phyloP scores from a whole-genome alignment of 768 basidiomycete genomes.

The Boletus rufocinnamomeus region DNA sequence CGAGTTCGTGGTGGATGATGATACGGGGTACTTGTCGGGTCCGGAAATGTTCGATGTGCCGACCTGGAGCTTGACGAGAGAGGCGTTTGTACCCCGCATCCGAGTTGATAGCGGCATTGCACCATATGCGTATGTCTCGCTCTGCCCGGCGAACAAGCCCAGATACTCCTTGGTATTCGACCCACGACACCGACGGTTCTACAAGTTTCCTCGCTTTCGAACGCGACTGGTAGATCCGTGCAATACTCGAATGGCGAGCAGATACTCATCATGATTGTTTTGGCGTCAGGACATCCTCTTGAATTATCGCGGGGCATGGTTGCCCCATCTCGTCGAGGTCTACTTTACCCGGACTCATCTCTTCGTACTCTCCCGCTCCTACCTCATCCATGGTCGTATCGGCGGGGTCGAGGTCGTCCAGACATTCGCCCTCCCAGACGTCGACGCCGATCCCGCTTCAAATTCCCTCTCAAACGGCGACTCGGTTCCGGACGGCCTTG shows the following conservation, averaged over 20 bases:
- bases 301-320: constrained; percentile 22
- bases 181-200: constrained; percentile 15
- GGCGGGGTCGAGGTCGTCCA: constrained; percentile 23
- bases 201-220: constrained; percentile 25
- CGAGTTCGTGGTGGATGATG: constrained; percentile 20
- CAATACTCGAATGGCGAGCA: neutral
- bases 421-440: constrained; percentile 23
- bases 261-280: neutral
- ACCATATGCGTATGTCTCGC: constrained; percentile 20
- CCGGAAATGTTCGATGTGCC: constrained; percentile 20
- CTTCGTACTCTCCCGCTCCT: constrained; percentile 18
- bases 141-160: constrained; percentile 14
- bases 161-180: constrained; percentile 20
- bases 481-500: neutral
- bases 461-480: neutral
- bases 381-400: constrained; percentile 12
- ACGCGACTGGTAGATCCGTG: constrained; percentile 13
- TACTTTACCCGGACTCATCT: constrained; percentile 19
- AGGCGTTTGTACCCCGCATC: constrained; percentile 16
- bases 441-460: neutral
- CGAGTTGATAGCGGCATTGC: constrained; percentile 10
- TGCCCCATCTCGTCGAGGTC: constrained; percentile 21
- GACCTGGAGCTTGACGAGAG: constrained; percentile 10
- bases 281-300: constrained; percentile 15
- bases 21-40: constrained; percentile 14